Evolutionary conservation across 2,329 filamentous ascomycete genomes (phyloP).

Genomic region (Colletotrichum spinosum): DNA sequence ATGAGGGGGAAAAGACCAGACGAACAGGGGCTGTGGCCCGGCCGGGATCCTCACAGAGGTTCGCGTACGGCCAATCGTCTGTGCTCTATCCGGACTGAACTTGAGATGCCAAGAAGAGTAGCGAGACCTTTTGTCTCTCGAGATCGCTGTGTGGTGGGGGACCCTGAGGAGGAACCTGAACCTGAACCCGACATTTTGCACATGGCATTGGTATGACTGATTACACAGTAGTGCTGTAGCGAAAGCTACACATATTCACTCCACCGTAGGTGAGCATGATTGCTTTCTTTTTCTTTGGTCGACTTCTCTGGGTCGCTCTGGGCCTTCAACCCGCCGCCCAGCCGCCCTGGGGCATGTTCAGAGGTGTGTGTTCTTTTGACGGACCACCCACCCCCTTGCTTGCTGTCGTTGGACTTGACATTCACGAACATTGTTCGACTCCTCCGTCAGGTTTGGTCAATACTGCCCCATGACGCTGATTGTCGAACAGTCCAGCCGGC

Average conservation of each 20-base stretch:
- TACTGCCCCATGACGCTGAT: slow-evolving; percentile 6
- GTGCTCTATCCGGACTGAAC: slow-evolving; percentile 1
- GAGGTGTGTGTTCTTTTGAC: background rate
- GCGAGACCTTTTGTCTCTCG: slow-evolving; percentile 11
- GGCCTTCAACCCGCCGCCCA: slow-evolving; percentile 21
- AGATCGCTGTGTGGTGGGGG: background rate
- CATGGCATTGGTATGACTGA: slow-evolving; percentile 16
- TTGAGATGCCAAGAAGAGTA: slow-evolving; percentile 11
- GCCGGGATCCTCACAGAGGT: background rate
- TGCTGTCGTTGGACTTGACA: slow-evolving; percentile 2
- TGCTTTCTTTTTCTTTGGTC: slow-evolving; percentile 3
- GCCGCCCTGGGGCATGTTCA: slow-evolving; percentile 28
- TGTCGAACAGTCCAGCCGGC: slow-evolving; percentile 13
- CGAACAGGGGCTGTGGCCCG: slow-evolving; percentile 17
- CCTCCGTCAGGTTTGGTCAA: background rate
- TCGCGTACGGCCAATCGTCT: slow-evolving; percentile 11
- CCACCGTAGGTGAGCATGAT: slow-evolving; percentile 8
- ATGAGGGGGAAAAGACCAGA: slow-evolving; percentile 31
- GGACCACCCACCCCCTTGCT: slow-evolving; percentile 3
- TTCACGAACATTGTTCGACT: background rate
- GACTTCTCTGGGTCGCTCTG: slow-evolving; percentile 15
- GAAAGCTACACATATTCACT: slow-evolving; percentile 3
- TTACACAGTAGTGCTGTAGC: background rate
- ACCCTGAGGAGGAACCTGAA: slow-evolving; percentile 5
- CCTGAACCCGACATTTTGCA: slow-evolving; percentile 23